Base-by-base conservation (phyloP, 129 eudicot species). In the Logfia minima region DNA sequence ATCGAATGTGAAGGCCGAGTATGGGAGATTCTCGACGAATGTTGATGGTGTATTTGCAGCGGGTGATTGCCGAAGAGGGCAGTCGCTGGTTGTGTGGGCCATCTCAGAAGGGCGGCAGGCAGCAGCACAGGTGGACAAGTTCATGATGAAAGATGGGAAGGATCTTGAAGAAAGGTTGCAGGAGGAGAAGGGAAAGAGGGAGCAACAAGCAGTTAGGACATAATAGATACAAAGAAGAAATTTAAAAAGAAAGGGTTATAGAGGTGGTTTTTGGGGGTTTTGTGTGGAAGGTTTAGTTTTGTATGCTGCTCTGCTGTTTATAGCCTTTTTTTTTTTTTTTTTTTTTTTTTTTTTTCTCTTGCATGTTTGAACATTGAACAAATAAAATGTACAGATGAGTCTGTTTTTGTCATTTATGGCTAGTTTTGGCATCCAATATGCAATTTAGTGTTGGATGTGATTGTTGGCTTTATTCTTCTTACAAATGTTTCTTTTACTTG, bases 31-130 rank as follows among this genome's bases (percentile, higher is more conserved):
- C 76, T 71, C 95, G 1, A 95, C 97, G 18, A 91, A 72, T 8
- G 86, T 89, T 1, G 96, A 95, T 16, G 97, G 99, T 0, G 90
- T 95, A 1, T 95, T 95, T 88, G 99, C 97, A 1, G 97, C 99
- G 3, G 99, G 99, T 8, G 99, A 95, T 70, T 95, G 99, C 56
- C 82, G 99, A 8, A 89, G 99, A 17, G 99, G 99, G 13, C 99
- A 95, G 80, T 95, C 99, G 4, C 74, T 95, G 84, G 99, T 95
- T 72, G 99, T 95, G 56, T 95, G 99, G 99, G 99, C 99, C 24
- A 92, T 95, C 72, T 84, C 91, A 8, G 99, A 95, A 80, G 99
- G 99, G 31, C 79, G 99, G 63, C 97, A 91, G 85, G 92, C 96
- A 13, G 99, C 99, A 28, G 83, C 97, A 11, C 94, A 88, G 79